Conservation (phyloP, 208 protist species). For the Crithidia bombi region DNA sequence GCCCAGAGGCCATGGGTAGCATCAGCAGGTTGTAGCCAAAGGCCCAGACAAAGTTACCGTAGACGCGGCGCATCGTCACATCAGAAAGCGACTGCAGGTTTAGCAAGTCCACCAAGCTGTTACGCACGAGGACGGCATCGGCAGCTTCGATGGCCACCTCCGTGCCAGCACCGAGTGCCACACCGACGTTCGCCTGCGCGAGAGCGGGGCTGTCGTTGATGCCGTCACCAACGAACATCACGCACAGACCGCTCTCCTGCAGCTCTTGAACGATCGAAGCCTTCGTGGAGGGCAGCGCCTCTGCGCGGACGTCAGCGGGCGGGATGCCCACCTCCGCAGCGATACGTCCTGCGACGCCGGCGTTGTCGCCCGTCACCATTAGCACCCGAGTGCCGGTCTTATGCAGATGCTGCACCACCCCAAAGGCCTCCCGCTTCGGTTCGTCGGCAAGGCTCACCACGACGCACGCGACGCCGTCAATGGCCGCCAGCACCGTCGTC, state of each 20-base stretch:
- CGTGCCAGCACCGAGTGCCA: conserved; percentile 87
- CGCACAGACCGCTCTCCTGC: conserved; percentile 48
- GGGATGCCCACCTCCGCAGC: conserved; percentile 81
- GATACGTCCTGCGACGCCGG: conserved; percentile 58
- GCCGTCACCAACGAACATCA: conserved; percentile 91
- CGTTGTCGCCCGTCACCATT: conserved; percentile 90
- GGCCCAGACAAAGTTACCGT: conserved; percentile 91
- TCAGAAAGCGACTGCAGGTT: conserved; percentile 68
- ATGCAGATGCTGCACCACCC: conserved; percentile 74
- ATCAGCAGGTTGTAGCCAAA: conserved; percentile 90
- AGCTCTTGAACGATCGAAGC: conserved; percentile 75
- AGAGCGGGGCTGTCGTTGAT: conserved; percentile 92
- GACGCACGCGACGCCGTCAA: conserved; percentile 57
- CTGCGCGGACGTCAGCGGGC: conserved; percentile 65
- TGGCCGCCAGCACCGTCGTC: conserved; percentile 80
- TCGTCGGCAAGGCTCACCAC: conserved; percentile 85
- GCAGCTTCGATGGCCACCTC: conserved; percentile 85
- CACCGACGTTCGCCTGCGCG: conserved; percentile 85
- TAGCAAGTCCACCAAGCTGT: conserved; percentile 74
- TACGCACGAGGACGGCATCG: conserved; percentile 81
- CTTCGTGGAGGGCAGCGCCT: conserved; percentile 87
- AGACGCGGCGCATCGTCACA: conserved; percentile 76
- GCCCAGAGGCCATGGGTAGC: conserved; percentile 81
- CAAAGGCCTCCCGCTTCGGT: conserved; percentile 82
- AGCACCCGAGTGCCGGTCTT: conserved; percentile 45